Evolutionary conservation across 805 yeast species (phyloP).

Genomic region (Ascoidea rubescens): DNA sequence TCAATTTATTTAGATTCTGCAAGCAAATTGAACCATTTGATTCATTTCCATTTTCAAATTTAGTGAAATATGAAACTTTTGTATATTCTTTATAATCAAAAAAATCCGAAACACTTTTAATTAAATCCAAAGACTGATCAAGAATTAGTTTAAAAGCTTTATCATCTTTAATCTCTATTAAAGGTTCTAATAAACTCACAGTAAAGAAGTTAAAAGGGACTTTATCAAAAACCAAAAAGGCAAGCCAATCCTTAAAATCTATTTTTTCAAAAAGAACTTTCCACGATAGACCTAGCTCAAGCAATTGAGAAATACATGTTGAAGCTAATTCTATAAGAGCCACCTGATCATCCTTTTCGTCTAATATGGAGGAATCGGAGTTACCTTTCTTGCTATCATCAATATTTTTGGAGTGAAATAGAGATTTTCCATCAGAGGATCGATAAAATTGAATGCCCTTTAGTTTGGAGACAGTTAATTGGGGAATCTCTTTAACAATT

Average conservation of each 20-base stretch:
- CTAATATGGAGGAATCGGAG: conserved; percentile 22
- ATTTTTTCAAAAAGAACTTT: conserved; percentile 22
- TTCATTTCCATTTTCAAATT: conserved; percentile 6
- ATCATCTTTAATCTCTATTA: conserved; percentile 1
- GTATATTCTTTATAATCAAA: conserved; percentile 3
- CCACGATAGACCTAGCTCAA: conserved; percentile 39
- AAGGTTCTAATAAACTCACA: conserved; percentile 21
- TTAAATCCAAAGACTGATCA: conserved; percentile 17
- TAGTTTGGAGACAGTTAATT: conserved; percentile 22
- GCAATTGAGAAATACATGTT: conserved; percentile 31
- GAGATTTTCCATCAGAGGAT: conserved; percentile 23
- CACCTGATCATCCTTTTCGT: conserved; percentile 32
- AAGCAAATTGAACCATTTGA: conserved; percentile 11
- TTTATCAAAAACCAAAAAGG: conserved; percentile 32
- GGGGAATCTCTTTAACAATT: conserved; percentile 32
- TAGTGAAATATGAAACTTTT: conserved; percentile 4
- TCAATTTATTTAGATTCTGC: conserved; percentile 4
- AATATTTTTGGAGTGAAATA: conserved; percentile 23
- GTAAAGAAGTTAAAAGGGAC: conserved; percentile 49
- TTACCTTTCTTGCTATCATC: conserved; percentile 33
- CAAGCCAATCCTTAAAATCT: conserved; percentile 29
- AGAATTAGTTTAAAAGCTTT: conserved; percentile 19
- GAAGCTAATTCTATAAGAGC: conserved; percentile 36
- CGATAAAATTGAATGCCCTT: conserved; percentile 24
- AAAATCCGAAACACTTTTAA: conserved; percentile 19